Percentiles rank a stretch among this genome's conserved stretches.
Evolutionary conservation across 164 flowering plant species (phyloP).

Genomic region (Sedum album): DNA sequence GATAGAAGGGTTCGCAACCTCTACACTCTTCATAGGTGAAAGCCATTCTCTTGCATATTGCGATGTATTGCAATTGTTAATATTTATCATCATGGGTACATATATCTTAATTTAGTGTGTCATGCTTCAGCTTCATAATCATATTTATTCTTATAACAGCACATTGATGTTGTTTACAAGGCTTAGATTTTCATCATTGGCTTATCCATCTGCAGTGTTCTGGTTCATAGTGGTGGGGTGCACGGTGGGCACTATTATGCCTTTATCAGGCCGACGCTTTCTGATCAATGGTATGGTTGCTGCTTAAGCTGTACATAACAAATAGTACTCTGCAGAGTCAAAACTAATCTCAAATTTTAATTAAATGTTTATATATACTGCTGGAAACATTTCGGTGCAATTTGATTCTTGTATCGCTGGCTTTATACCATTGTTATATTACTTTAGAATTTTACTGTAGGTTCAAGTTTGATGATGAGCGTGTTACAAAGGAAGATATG

Average conservation of each 20-base stretch:
- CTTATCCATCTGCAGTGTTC: constrained; percentile 27
- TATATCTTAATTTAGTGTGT: neutral
- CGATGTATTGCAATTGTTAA: too few relatives aligned
- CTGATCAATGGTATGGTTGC: constrained; percentile 43
- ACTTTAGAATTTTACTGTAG: constrained; percentile 17
- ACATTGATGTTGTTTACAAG: neutral
- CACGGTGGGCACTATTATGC: constrained; percentile 65
- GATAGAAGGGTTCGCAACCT: constrained; percentile 32
- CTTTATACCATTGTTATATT: neutral
- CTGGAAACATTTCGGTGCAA: neutral
- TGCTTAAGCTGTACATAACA: neutral
- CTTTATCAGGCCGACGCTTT: constrained; percentile 52
- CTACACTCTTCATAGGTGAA: constrained; percentile 30
- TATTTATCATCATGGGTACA: neutral
- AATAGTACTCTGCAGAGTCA: neutral
- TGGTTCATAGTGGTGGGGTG: constrained; percentile 62
- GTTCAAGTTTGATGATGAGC: constrained; percentile 89
- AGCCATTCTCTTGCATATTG: neutral
- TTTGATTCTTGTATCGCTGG: neutral
- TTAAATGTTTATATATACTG: neutral
- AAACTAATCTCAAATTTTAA: neutral
- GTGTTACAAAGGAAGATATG: constrained; percentile 79
- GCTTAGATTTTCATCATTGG: neutral
- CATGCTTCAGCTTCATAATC: neutral
- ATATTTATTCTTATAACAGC: too few relatives aligned